Percentiles rank a stretch among this genome's conserved stretches.
These are phyloP conservation scores for Lactarius trivialis DNA, from an alignment of 768 basidiomycete genomes.

Conservation along the genomic window DNA sequence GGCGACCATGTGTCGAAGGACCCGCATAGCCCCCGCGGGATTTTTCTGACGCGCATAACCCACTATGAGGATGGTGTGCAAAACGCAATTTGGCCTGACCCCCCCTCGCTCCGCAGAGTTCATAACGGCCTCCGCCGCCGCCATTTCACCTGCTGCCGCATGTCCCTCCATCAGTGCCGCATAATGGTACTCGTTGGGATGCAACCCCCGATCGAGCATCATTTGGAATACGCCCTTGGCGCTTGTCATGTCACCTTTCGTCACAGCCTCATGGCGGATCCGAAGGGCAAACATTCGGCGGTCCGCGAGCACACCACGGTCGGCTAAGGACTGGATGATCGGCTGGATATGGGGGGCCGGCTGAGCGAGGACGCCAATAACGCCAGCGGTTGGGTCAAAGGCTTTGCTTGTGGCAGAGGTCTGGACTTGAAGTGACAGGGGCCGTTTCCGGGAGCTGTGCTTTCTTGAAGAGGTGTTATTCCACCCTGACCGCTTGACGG, in stretches of 20 bases:
- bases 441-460: background rate
- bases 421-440: background rate
- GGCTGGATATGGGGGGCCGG: slow-evolving; percentile 32
- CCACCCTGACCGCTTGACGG: slow-evolving; percentile 19
- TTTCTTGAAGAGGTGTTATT: slow-evolving; percentile 34
- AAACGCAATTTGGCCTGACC: slow-evolving; percentile 51
- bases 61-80: slow-evolving; percentile 73
- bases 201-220: slow-evolving; percentile 62
- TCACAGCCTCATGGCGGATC: slow-evolving; percentile 53
- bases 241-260: slow-evolving; percentile 43
- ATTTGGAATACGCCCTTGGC: slow-evolving; percentile 50
- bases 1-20: slow-evolving; percentile 58
- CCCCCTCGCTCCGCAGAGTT: slow-evolving; percentile 43
- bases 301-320: slow-evolving; percentile 48
- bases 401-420: slow-evolving; percentile 2
- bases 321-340: slow-evolving; percentile 41
- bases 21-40: slow-evolving; percentile 44
- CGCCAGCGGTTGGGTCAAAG: slow-evolving; percentile 48
- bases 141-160: slow-evolving; percentile 49
- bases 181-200: slow-evolving; percentile 67
- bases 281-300: slow-evolving; percentile 52
- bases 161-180: slow-evolving; percentile 74
- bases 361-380: slow-evolving; percentile 33
- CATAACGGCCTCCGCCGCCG: slow-evolving; percentile 51
- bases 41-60: slow-evolving; percentile 60